Conservation (phyloP, 495 filamentous ascomycete species). For the Xylaria telfairii region DNA sequence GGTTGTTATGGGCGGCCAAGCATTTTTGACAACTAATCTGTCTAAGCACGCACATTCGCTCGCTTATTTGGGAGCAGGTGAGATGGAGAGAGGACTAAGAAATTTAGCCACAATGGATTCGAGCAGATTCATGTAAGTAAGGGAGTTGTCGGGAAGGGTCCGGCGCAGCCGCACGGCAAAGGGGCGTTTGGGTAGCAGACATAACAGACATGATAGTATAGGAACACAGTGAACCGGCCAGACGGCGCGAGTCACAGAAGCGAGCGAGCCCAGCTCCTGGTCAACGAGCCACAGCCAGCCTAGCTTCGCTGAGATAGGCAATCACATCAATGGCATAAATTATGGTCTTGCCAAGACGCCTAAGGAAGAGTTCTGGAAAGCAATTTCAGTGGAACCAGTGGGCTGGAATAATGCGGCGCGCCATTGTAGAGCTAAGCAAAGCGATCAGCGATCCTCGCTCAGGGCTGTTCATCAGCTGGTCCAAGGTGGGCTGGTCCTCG, state of each 20-base stretch:
- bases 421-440: slow-evolving; percentile 13
- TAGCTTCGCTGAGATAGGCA: slow-evolving; percentile 9
- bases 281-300: neutral
- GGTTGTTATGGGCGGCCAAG: slow-evolving; percentile 2
- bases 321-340: slow-evolving; percentile 25
- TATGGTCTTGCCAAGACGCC: slow-evolving; percentile 22
- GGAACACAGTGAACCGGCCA: neutral
- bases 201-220: neutral
- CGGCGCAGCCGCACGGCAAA: neutral
- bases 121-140: neutral
- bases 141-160: neutral
- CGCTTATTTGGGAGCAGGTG: slow-evolving; percentile 18
- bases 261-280: slow-evolving; percentile 6
- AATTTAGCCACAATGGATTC: slow-evolving; percentile 1
- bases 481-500: slow-evolving; percentile 10
- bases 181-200: neutral
- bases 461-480: slow-evolving; percentile 19
- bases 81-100: neutral
- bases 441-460: neutral
- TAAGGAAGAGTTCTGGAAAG: slow-evolving; percentile 23
- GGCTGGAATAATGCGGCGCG: slow-evolving; percentile 21
- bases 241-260: slow-evolving; percentile 22
- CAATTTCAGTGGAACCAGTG: slow-evolving; percentile 25
- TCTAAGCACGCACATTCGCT: slow-evolving; percentile 13
- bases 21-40: neutral